Base-by-base conservation (phyloP, 768 basidiomycete genomes). In the Boletus rubropictus region DNA sequence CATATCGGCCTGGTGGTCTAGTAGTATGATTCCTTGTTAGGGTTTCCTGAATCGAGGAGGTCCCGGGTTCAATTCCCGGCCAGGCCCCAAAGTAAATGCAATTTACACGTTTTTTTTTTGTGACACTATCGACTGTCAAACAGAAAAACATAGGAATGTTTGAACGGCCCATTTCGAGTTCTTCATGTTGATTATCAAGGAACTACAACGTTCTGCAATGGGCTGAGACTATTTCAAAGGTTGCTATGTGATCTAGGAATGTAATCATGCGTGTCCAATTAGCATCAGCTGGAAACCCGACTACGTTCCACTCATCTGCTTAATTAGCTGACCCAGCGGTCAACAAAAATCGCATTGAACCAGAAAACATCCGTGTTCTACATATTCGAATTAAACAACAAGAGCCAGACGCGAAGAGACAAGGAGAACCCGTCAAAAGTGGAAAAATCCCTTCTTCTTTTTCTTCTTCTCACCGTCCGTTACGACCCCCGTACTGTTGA, bases 371-470 rank as follows among this genome's bases (percentile, higher is more conserved):
- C 44, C 41, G 17, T 14, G 22, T 14, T 40, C 31, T 44, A 31
- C 34, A 40, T 9, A 29, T 31, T 34, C 10, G 9, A 39, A 25
- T 28, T 31, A 28, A 40, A 37, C 32, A 8, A 24, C 2, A 17
- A 36, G 14, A 27, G 3, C 33, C 33, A 20, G 5, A 27, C 8
- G 17, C 7, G 8, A 42, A 24, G 24, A 28, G 37, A n/a, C 7
- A 22, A 34, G 14, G 7, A 33, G 15, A 18, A 38, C 5, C 15
- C 7, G 15, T 70, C 56, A 82, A 59, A 89, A 87, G 25, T 77
- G 75, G 68, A 88, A 84, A 50, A 85, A 70, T 12, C 81, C 77
- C 47, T 77, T 79, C 66, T 82, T 87, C 76, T 87, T 89, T 72
- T 85, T 84, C 72, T 86, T 84, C 65, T 86, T 80, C 56, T 80